Evolutionary conservation across 1,284 basidiomycete species (phyloP).

Genomic region (Sporisorium exsertum): DNA sequence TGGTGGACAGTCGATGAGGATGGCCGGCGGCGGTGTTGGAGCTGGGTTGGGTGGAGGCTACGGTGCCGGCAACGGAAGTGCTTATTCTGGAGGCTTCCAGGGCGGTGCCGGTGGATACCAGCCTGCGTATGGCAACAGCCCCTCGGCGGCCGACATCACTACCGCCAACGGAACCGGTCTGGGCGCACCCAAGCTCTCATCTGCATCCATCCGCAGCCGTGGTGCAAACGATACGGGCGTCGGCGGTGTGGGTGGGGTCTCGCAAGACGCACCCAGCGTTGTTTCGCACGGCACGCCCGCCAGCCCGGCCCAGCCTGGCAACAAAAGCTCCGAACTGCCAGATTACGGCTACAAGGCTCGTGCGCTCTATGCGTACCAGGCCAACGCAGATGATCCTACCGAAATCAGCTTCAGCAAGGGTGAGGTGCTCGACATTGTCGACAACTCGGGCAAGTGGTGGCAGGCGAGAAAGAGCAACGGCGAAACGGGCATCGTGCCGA

Average conservation of each 20-base stretch:
- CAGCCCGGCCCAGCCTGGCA: constrained; percentile 7
- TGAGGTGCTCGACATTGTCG: constrained; percentile 91
- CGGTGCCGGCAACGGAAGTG: constrained; percentile 45
- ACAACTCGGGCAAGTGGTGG: constrained; percentile 82
- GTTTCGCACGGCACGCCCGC: constrained; percentile 30
- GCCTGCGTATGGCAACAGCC: constrained; percentile 60
- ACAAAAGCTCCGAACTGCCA: constrained; percentile 26
- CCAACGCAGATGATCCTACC: constrained; percentile 92
- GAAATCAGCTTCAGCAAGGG: constrained; percentile 95
- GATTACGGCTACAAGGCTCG: constrained; percentile 78
- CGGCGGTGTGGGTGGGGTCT: constrained; percentile 12
- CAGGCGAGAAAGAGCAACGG: constrained; percentile 89
- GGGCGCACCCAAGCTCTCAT: constrained; percentile 39
- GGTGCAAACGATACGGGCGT: constrained; percentile 15
- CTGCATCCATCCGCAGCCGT: constrained; percentile 39
- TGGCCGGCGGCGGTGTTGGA: constrained; percentile 28
- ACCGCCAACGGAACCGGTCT: constrained; percentile 45
- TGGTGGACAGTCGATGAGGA: constrained; percentile 28
- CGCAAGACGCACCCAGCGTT: constrained; percentile 39
- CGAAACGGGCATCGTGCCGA: constrained; percentile 76
- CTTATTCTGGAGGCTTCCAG: constrained; percentile 45
- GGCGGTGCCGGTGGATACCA: constrained; percentile 53
- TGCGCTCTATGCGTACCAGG: constrained; percentile 89
- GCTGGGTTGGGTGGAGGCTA: constrained; percentile 29
- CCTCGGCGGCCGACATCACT: constrained; percentile 62